Evolutionary conservation across 495 filamentous ascomycete species (phyloP).

Genomic region (Daldinia concentrica): DNA sequence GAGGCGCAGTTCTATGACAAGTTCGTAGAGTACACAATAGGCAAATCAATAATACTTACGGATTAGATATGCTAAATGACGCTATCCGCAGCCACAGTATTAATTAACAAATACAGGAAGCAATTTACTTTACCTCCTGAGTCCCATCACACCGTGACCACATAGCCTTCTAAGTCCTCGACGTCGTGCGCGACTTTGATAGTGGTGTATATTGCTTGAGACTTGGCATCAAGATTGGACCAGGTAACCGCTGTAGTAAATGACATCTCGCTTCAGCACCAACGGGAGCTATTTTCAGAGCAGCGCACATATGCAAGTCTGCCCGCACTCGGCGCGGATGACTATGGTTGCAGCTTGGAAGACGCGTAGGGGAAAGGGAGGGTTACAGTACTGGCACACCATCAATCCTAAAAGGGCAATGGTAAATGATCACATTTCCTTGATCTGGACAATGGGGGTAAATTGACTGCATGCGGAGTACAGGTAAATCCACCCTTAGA

Average conservation of each 20-base stretch:
- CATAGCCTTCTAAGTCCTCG: conserved; percentile 27
- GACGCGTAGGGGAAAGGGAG: conserved; percentile 23
- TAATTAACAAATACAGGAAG: conserved; percentile 9
- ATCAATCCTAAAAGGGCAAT: conserved; percentile 38
- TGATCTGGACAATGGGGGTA: conserved; percentile 40
- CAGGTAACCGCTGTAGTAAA: conserved; percentile 38
- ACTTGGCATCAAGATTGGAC: conserved; percentile 44
- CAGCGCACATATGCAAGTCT: conserved; percentile 40
- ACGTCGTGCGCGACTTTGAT: conserved; percentile 31
- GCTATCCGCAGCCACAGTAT: background rate
- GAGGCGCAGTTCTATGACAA: conserved; percentile 7
- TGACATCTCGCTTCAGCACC: conserved; percentile 45
- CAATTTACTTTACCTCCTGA: conserved; percentile 18
- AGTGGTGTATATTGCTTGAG: conserved; percentile 34
- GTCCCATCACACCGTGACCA: conserved; percentile 23
- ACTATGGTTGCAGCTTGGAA: conserved; percentile 30
- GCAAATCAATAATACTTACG: conserved; percentile 15
- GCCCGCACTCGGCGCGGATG: conserved; percentile 40
- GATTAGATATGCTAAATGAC: conserved; percentile 17
- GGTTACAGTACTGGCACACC: conserved; percentile 39
- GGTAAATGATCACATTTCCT: conserved; percentile 26
- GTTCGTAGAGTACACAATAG: background rate
- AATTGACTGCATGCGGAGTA: conserved; percentile 43
- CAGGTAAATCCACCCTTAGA: conserved; percentile 25
- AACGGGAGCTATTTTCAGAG: conserved; percentile 46